These are phyloP conservation scores for Kodamaea plutei DNA, from an alignment of 1,139 yeast genomes.

Conservation along the genomic window DNA sequence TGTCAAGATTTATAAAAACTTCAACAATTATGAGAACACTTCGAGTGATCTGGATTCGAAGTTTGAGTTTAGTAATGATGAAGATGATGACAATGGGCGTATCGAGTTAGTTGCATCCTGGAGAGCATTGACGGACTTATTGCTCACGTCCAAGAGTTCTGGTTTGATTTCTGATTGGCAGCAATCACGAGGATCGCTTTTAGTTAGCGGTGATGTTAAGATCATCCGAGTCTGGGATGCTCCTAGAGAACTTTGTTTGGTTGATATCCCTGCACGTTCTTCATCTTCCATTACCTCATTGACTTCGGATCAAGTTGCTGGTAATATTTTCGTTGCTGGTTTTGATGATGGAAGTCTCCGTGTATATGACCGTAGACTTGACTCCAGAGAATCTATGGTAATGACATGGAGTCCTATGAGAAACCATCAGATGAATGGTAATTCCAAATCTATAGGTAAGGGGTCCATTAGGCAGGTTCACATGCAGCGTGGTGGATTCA, in stretches of 20 bases:
- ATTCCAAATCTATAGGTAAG: constrained; percentile 25
- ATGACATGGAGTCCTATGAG: constrained; percentile 57
- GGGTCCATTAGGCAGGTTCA: constrained; percentile 77
- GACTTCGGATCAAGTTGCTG: constrained; percentile 94
- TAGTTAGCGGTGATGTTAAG: constrained; percentile 94
- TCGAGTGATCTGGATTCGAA: constrained; percentile 15
- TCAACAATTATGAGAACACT: constrained; percentile 45
- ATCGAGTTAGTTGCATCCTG: constrained; percentile 78
- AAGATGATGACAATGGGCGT: constrained; percentile 24
- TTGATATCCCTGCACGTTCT: constrained; percentile 88
- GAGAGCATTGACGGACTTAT: constrained; percentile 87
- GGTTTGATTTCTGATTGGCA: constrained; percentile 96
- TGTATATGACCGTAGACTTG: constrained; percentile 85
- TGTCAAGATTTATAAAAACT: constrained; percentile 76
- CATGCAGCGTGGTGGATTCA: constrained; percentile 94
- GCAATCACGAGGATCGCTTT: constrained; percentile 84
- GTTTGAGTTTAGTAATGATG: constrained; percentile 10
- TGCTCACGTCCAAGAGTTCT: constrained; percentile 74
- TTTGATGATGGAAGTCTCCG: constrained; percentile 90
- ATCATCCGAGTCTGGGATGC: constrained; percentile 96
- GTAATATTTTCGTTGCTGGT: constrained; percentile 88
- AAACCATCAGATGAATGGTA: constrained; percentile 4
- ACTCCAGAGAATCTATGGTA: constrained; percentile 82
- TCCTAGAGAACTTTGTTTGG: constrained; percentile 80
- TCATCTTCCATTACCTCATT: constrained; percentile 84